These are phyloP conservation scores for Talaromyces sp. DNA, from an alignment of 2,329 filamentous ascomycete species.

Conservation along the genomic window DNA sequence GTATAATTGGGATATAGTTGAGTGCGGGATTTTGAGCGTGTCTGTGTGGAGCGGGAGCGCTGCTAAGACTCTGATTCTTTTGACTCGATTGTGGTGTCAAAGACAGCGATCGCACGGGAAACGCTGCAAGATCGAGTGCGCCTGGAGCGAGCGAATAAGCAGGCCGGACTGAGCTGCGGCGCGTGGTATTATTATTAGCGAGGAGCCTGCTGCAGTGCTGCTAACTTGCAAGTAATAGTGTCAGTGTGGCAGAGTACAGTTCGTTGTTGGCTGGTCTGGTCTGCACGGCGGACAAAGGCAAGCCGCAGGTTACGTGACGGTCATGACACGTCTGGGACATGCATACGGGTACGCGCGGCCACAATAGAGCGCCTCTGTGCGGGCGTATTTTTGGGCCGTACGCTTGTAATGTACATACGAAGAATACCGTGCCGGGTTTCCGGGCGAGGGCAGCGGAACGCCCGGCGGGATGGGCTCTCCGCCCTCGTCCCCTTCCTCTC, in stretches of 20 bases:
- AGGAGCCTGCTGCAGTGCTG: neutral
- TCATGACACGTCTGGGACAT: neutral
- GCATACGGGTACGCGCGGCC: neutral
- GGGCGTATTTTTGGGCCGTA: no score
- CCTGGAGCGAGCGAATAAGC: no score
- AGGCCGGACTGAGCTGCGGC: no score
- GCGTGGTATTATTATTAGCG: no score
- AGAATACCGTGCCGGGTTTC: neutral
- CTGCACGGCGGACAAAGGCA: neutral
- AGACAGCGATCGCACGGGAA: neutral
- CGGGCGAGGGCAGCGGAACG: neutral
- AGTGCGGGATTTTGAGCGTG: neutral
- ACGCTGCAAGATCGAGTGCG: no score
- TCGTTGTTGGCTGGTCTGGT: neutral
- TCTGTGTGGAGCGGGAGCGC: neutral
- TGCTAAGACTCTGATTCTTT: neutral
- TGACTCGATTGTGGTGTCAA: no score
- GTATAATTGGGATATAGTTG: no score
- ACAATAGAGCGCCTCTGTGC: no score
- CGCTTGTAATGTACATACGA: no score
- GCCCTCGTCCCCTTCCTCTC: neutral
- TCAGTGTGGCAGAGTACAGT: neutral
- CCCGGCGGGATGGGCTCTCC: neutral
- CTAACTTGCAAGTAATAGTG: neutral
- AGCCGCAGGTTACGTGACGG: neutral